Base-by-base conservation (phyloP, 75 land plant species). In the Pseudotsuga menziesii region DNA sequence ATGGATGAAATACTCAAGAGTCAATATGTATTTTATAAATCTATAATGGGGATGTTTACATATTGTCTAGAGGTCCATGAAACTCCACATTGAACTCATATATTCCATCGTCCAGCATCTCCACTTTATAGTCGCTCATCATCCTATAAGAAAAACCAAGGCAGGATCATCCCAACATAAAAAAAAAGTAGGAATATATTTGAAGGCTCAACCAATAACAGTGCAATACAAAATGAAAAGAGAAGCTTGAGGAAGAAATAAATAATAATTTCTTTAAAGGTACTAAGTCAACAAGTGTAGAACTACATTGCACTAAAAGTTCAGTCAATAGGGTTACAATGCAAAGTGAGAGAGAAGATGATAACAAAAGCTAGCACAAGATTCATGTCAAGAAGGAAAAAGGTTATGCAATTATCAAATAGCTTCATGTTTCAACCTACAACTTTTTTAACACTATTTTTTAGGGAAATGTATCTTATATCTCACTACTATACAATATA, bases 61-160 rank as follows among this genome's bases (percentile, higher is more conserved):
- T 89, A 94, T 95, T 92, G 41, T 92, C 95, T 27, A 72, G 84
- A 15, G 98, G 98, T 48, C 98, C 98, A 76, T 92, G 88, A 73
- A 94, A 94, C 63, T 90, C 84, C 20, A 88, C 92, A 78, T 82
- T 85, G 81, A 94, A 94, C 80, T 94, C 98, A 56, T 87, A 89
- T 89, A 94, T 92, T 73, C 93, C 89, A 77, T 94, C 98, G 80
- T 94, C 90, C 57, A 94, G 72, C 93, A 87, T 90, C 88, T 94
- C 98, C 76, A 94, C 98, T 82, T 92, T 94, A 79, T 94, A 94
- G 76, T 94, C 98, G 61, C 91, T 92, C 98, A 94, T 94, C 98
- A 94, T 92, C 84, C 98, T 94, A 78, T 20, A 1, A 41, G 58
- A 27, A 17, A 57, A 77, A 72, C 70, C 32, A 58, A n/a, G 52